Base-by-base conservation (phyloP, 2,329 filamentous ascomycete species). In the Paraphaeosphaeria minitans region DNA sequence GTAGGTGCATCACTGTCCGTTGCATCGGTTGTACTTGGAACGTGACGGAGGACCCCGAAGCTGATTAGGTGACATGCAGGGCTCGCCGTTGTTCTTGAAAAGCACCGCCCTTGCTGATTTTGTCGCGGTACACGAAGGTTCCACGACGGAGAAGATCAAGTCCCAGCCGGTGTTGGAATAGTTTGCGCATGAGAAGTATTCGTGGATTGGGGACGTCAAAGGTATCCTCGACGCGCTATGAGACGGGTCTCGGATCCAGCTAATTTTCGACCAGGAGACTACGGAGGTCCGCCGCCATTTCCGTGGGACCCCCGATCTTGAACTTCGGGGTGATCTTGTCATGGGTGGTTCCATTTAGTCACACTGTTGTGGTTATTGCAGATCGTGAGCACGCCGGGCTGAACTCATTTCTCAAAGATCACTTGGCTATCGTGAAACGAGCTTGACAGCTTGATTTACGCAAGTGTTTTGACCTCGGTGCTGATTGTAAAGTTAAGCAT, bases 201-300 rank as follows among this genome's bases (percentile, higher is more conserved):
- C 48, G n/a, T 51, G 48, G 48, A 51, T 51, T 39, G 48, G 48
- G 8, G 14, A 51, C 4, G 48, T 51, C 31, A 51, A 51, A 51
- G 48, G 48, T 51, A 39, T 39, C 8, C 4, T 48, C 24, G 13
- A n/a, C 12, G 14, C 5, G 33, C 13, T 21, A 39, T 22, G 31
- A 3, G 6, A 9, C 9, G 4, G 19, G 6, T 13, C 4, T 14
- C 8, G 33, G 19, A 37, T 31, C 13, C 10, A 22, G n/a, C 48
- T 37, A 50, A 50, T 21, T 13, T 21, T 13, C 13, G n/a, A 22
- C 21, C 19, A 51, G 48, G 48, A 22, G 48, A 51, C 16, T 51
- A 39, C 22, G 24, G 19, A 22, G 48, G 48, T 19, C 48, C 48
- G 6, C 31, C 48, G 19, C 48, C 48, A 19, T 51, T 51, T 22